Conservation (phyloP, 2,329 filamentous ascomycete genomes). For the Stemphylium lycopersici region DNA sequence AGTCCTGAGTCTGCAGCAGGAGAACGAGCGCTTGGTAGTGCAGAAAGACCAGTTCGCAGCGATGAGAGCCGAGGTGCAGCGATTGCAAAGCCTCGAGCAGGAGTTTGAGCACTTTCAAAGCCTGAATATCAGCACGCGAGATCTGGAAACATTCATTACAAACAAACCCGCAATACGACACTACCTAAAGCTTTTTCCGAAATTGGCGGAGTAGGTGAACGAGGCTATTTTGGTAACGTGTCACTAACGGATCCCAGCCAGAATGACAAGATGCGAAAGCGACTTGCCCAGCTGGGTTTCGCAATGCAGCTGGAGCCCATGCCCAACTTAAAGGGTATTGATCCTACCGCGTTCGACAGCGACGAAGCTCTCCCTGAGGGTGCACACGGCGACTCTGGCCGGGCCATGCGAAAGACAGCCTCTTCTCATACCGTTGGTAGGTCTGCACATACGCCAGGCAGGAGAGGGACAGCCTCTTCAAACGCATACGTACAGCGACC, state of each 20-base stretch:
- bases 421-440: slow-evolving; percentile 36
- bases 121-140: slow-evolving; percentile 22
- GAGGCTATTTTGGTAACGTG: not conserved
- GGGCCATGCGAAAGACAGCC: slow-evolving; percentile 17
- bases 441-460: slow-evolving; percentile 24
- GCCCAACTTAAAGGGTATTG: slow-evolving; percentile 24
- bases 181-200: slow-evolving; percentile 36
- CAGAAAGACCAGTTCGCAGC: slow-evolving; percentile 15
- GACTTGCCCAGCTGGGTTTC: slow-evolving; percentile 36
- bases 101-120: slow-evolving; percentile 26
- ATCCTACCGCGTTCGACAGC: slow-evolving; percentile 14
- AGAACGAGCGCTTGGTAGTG: slow-evolving; percentile 23
- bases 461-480: slow-evolving; percentile 7
- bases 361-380: slow-evolving; percentile 12
- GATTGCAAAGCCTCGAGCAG: slow-evolving; percentile 24
- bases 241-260: slow-evolving; percentile 32
- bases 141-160: slow-evolving; percentile 27
- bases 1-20: slow-evolving; percentile 32
- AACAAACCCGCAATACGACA: slow-evolving; percentile 35
- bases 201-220: slow-evolving; percentile 33
- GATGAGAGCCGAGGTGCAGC: slow-evolving; percentile 22
- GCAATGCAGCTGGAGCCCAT: slow-evolving; percentile 36
- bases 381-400: not conserved
- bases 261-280: slow-evolving; percentile 37
- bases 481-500: slow-evolving; percentile 29